phyloP scores from a whole-genome alignment of 2,329 filamentous ascomycete species.

The Mycocentrospora acerina region DNA sequence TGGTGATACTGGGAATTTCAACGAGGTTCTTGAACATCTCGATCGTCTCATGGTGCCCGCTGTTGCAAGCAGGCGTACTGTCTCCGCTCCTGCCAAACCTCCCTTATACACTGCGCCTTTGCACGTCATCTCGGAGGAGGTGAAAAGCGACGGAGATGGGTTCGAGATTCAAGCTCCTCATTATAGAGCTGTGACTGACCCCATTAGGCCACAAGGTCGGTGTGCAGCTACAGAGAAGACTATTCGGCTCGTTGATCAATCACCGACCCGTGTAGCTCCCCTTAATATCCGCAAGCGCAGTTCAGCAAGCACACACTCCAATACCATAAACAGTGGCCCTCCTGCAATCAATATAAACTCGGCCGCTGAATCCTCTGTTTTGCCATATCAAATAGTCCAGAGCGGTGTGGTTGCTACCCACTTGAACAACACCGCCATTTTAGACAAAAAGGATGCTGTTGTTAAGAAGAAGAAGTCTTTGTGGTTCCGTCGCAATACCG shows the following conservation, averaged over 20 bases:
- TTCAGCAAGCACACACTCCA: constrained; percentile 33
- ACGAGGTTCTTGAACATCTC: constrained; percentile 62
- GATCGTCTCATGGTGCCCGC: constrained; percentile 58
- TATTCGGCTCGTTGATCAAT: constrained; percentile 59
- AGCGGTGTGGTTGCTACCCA: constrained; percentile 21
- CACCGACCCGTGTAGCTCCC: constrained; percentile 54
- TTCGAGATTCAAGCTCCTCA: constrained; percentile 27
- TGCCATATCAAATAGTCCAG: constrained; percentile 23
- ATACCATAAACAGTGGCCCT: constrained; percentile 11
- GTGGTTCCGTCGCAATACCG: constrained; percentile 47
- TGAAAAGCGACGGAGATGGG: constrained; percentile 40
- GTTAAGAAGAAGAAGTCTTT: constrained; percentile 49
- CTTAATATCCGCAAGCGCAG: constrained; percentile 58
- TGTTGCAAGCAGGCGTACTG: constrained; percentile 42
- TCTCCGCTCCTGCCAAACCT: constrained; percentile 48
- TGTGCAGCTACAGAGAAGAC: constrained; percentile 43
- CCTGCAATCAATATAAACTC: constrained; percentile 19
- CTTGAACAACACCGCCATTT: constrained; percentile 5
- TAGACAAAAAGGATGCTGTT: constrained; percentile 26
- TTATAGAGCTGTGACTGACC: constrained; percentile 48
- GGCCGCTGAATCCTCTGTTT: constrained; percentile 11
- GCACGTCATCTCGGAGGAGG: constrained; percentile 57
- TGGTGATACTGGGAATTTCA: constrained; percentile 54
- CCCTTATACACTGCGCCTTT: constrained; percentile 39
- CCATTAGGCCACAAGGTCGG: constrained; percentile 33